phyloP scores from a whole-genome alignment of 1,139 yeast genomes.

The Lodderomyces elongisporus region DNA sequence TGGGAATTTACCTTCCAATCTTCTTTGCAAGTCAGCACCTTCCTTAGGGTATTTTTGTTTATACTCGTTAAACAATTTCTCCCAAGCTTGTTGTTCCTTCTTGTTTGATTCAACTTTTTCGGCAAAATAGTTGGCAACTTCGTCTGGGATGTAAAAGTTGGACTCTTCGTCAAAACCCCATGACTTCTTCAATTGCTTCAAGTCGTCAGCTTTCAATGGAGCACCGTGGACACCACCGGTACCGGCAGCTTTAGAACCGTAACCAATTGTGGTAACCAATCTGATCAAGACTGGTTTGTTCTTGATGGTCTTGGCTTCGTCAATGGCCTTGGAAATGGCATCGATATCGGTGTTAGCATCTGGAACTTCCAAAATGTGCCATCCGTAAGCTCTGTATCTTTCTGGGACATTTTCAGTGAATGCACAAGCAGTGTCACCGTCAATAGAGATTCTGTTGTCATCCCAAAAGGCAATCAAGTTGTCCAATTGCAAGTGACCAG shows the following conservation, averaged over 20 bases:
- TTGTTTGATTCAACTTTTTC: slow-evolving; percentile 54
- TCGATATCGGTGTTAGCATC: slow-evolving; percentile 79
- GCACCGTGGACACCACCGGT: slow-evolving; percentile 96
- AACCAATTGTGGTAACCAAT: slow-evolving; percentile 90
- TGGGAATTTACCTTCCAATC: slow-evolving; percentile 80
- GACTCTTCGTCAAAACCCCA: slow-evolving; percentile 89
- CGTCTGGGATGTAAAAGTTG: slow-evolving; percentile 75
- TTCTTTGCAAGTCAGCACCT: slow-evolving; percentile 79
- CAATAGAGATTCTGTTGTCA: slow-evolving; percentile 95
- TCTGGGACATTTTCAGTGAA: slow-evolving; percentile 90
- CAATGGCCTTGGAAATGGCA: slow-evolving; percentile 71
- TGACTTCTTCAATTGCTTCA: slow-evolving; percentile 76
- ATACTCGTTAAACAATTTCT: slow-evolving; percentile 57
- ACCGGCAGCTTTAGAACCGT: slow-evolving; percentile 83
- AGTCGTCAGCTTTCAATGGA: slow-evolving; percentile 92
- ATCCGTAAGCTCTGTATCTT: slow-evolving; percentile 90
- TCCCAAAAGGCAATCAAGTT: slow-evolving; percentile 96
- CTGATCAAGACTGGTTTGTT: slow-evolving; percentile 91
- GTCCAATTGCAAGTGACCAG: slow-evolving; percentile 94
- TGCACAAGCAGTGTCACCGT: slow-evolving; percentile 86
- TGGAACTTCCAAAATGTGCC: slow-evolving; percentile 78
- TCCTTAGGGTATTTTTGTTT: slow-evolving; percentile 66
- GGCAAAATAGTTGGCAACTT: slow-evolving; percentile 69
- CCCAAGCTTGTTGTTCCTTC: slow-evolving; percentile 71
- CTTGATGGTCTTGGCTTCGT: slow-evolving; percentile 56